phyloP scores from a whole-genome alignment of 2,329 filamentous ascomycete genomes.

The Xylariaceae sp. region DNA sequence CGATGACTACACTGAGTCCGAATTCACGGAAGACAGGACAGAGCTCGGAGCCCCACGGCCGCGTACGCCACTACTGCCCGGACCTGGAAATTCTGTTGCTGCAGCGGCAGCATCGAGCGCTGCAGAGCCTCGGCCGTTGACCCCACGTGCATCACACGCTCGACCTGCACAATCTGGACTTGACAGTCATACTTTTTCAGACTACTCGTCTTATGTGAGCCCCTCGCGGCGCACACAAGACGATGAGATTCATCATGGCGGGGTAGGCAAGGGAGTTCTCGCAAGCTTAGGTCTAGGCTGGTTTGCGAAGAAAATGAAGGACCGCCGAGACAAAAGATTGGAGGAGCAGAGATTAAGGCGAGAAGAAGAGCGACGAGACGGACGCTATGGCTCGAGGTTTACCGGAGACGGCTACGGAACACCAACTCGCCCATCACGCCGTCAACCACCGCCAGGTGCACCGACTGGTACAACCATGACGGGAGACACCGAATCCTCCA shows the following conservation, averaged over 20 bases:
- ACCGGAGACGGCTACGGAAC: slow-evolving; percentile 71
- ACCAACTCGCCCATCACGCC: slow-evolving; percentile 47
- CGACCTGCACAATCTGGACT: slow-evolving; percentile 48
- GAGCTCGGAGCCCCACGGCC: slow-evolving; percentile 38
- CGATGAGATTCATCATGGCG: slow-evolving; percentile 47
- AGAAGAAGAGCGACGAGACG: slow-evolving; percentile 60
- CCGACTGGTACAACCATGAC: slow-evolving; percentile 39
- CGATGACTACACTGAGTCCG: slow-evolving; percentile 46
- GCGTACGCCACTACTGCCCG: slow-evolving; percentile 53
- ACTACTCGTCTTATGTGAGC: slow-evolving; percentile 66
- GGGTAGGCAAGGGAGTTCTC: slow-evolving; percentile 62
- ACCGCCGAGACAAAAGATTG: slow-evolving; percentile 57
- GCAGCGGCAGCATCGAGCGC: slow-evolving; percentile 56
- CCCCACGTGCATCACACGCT: slow-evolving; percentile 55
- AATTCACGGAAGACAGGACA: slow-evolving; percentile 54
- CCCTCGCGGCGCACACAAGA: slow-evolving; percentile 63
- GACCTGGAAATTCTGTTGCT: slow-evolving; percentile 50
- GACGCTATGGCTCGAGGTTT: slow-evolving; percentile 67
- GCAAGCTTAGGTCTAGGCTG: slow-evolving; percentile 72
- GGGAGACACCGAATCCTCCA: slow-evolving; percentile 45
- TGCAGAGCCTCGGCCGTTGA: slow-evolving; percentile 51
- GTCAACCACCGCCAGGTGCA: slow-evolving; percentile 37
- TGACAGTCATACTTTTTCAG: slow-evolving; percentile 58
- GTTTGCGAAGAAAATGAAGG: slow-evolving; percentile 68
- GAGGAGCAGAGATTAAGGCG: slow-evolving; percentile 56